Base-by-base conservation (phyloP, 2,329 filamentous ascomycete species). In the Aspergillus sergii region DNA sequence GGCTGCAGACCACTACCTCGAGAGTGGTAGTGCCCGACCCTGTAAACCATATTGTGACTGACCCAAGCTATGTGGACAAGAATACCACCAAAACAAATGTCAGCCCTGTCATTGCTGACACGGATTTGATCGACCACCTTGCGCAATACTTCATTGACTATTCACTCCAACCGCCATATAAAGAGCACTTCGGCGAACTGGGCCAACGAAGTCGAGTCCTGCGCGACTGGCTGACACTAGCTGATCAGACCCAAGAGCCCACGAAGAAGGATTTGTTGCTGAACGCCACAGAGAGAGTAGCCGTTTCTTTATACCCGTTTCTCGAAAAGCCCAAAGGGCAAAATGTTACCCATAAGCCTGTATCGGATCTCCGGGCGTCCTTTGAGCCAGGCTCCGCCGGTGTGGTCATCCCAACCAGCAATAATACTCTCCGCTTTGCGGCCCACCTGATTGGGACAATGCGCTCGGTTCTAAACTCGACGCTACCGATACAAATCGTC, bases 381-480 rank as follows among this genome's bases (percentile, higher is more conserved):
- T 64, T 64, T 23, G n/a, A 45, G 3, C 41, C 55, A 7, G 26
- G 36, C 2, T 59, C 59, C 5, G 46, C 62, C 1, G 62, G 59
- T 2, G 57, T 64, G 19, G 59, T 64, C 12, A 62, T 64, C 16
- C 62, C 62, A 30, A 64, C 62, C 12, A 64, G 62, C 56, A 45
- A 62, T 34, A 21, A 59, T 2, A 64, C 59, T 23, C 55, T 64
- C n/a, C 62, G 59, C 23, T 64, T 59, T 41, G 62, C 62, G 0
- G 54, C 43, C 2, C 62, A 62, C 21, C 59, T 64, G 4, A 34
- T 64, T 36, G 56, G 51, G 4, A 32, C 59, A 1, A 6, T 64
- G 6, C 62, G 62, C 19, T 50, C 34, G 7, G 62, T 64, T 19
- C 51, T 62, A 16, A 53, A 57, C 2, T 59, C 62, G 11, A 57